Base-by-base conservation (phyloP, 768 basidiomycete genomes). In the Mycena haematopus region DNA sequence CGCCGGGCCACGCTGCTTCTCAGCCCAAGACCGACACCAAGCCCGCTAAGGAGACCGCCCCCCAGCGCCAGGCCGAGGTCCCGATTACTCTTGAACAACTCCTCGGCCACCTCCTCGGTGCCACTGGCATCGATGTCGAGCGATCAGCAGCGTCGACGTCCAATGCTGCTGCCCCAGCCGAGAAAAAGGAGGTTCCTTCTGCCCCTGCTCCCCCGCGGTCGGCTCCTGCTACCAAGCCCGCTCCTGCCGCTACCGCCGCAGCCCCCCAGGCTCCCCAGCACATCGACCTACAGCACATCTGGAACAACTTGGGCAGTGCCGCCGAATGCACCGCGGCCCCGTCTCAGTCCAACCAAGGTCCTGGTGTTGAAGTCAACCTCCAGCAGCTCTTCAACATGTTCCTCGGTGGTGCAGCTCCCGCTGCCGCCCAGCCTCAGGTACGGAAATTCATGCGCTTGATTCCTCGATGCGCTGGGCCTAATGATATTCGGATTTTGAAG, bases 331-430 rank as follows among this genome's bases (percentile, higher is more conserved):
- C 15, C 9, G 53, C 22, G 27, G 60, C 52, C 14, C n/a, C n/a
- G n/a, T n/a, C n/a, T n/a, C n/a, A n/a, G n/a, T 22, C 25, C 15
- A 27, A 44, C 10, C n/a, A 42, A 38, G 38, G n/a, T n/a, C n/a
- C 38, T 15, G 38, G 38, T 2, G 27, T 8, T 22, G n/a, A 52
- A 35, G 49, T 25, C 49, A 56, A 60, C 35, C 9, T 65, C 6
- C 56, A 55, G 44, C 64, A 62, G 52, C 63, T 68, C 14, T 25
- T 65, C 22, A 62, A 62, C 45, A 61, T 66, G 56, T 63, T 66
- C 47, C 14, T 60, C 2, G 61, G 57, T 3, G 57, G 52, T 2
- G 31, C 50, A 14, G 17, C 50, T 50, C 5, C 27, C 31, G 9
- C 50, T 17, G 31, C 7, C 19, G 11, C 29, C 5, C 56, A 50